Percentiles rank a stretch among this genome's conserved stretches.
These are phyloP conservation scores for Alternaria brassicae DNA, from an alignment of 2,329 filamentous ascomycete species.

Conservation along the genomic window DNA sequence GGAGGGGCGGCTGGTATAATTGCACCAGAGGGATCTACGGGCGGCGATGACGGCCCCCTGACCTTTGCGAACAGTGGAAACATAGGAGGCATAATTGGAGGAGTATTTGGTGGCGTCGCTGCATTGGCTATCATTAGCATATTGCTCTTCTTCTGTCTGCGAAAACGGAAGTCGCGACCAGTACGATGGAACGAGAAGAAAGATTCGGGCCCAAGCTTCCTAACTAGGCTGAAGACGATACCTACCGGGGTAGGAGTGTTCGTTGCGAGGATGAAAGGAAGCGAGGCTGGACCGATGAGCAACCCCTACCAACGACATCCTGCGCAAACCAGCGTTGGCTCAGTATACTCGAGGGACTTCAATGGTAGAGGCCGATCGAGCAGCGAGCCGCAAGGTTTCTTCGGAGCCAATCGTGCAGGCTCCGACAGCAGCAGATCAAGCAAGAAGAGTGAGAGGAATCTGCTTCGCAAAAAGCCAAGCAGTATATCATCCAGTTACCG, in stretches of 20 bases:
- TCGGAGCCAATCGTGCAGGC: constrained; percentile 31
- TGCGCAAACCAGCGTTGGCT: constrained; percentile 41
- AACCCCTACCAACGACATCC: constrained; percentile 42
- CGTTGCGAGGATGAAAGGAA: constrained; percentile 39
- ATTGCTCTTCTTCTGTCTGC: constrained; percentile 45
- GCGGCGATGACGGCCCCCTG: constrained; percentile 18
- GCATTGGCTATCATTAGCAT: constrained; percentile 41
- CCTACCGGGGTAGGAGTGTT: constrained; percentile 31
- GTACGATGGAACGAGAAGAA: constrained; percentile 28
- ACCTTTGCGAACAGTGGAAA: constrained; percentile 34
- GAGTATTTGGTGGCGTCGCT: constrained; percentile 45
- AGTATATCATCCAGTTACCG: constrained; percentile 36
- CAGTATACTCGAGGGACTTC: constrained; percentile 40
- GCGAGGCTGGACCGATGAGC: constrained; percentile 33
- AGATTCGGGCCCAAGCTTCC: constrained; percentile 14
- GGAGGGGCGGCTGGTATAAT: constrained; percentile 41
- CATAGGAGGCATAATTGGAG: constrained; percentile 44
- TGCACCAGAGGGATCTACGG: constrained; percentile 28
- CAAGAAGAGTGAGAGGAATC: constrained; percentile 41
- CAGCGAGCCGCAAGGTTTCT: constrained; percentile 38
- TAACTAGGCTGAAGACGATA: constrained; percentile 31
- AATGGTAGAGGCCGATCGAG: constrained; percentile 36
- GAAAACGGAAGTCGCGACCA: constrained; percentile 39
- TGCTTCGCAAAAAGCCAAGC: constrained; percentile 41
- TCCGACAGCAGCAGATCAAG: constrained; percentile 44